Base-by-base conservation (phyloP, 2,329 filamentous ascomycete species). In the Claviceps maximensis region DNA sequence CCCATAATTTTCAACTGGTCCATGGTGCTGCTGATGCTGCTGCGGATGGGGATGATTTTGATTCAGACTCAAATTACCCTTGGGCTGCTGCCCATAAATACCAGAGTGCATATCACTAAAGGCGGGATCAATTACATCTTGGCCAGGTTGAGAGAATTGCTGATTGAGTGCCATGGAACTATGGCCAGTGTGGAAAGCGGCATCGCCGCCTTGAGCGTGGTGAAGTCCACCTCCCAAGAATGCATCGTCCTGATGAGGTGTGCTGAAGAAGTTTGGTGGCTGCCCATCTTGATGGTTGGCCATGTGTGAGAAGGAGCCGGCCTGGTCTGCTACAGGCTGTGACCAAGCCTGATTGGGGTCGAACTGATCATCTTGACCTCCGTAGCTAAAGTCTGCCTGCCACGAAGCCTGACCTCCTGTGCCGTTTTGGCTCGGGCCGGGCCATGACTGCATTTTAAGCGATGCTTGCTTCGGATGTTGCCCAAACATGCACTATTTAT, bases 371-470 rank as follows among this genome's bases (percentile, higher is more conserved):
- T 63, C 61, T 50, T 67, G 67, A 33, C 60, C 57, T 40, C 61
- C 51, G 49, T 66, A 71, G 40, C 57, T 56, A 58, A 66, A 71
- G 54, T 61, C 63, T 47, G 62, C 54, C 53, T 65, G 62, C 69
- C 69, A 71, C 42, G 63, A 62, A 50, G 61, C 61, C 51, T 64
- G 63, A 52, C 63, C 66, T 53, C 68, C 65, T 50, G 64, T 58
- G 58, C 67, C 69, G 51, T 63, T 66, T 58, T 70, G 68, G 59
- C 65, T 62, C 54, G 63, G 58, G 53, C 62, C 63, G 42, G 67
- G 58, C 69, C 69, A 71, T 55, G 69, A 68, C 65, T 71, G 69
- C 69, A 71, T 71, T 56, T 61, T 65, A 62, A 54, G 47, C 54
- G 58, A 55, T 57, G 57, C 53, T 57, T 57, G 57, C 53, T 57